Base-by-base conservation (phyloP, 1,139 yeast species). In the Zygosaccharomyces pseudobailii region DNA sequence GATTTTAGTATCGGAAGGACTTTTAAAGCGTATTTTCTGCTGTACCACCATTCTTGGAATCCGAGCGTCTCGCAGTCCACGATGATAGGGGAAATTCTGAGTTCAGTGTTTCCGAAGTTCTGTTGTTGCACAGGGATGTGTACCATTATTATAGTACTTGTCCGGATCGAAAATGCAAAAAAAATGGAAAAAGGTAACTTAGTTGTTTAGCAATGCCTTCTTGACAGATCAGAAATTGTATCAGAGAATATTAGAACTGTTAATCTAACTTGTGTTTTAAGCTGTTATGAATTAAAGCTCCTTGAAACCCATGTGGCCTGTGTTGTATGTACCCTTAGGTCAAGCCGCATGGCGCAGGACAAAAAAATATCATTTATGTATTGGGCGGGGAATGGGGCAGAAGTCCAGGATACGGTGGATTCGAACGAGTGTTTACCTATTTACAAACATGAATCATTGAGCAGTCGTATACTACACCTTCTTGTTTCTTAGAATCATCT, bases 21-120 rank as follows among this genome's bases (percentile, higher is more conserved):
- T 46, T 58, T 40, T 37, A 70, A 66, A 43, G 68, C 67, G 42
- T 37, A 71, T 66, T 46, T 69, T 67, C 42, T 69, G 67, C 20
- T 66, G 22, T 65, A 67, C 6, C 59, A 68, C 72, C 73, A 73
- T 19, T 48, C 44, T 48, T 70, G 71, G 24, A 58, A 50, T 10
- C 81, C 81, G 52, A 61, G 76, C 3, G 76, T 61, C 79, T 75
- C 75, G 54, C 80, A 76, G 31, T 80, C 81, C 19, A 76, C 72
- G 45, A 77, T 68, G 21, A 77, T 57, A 40, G 71, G 71, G n/a
- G 80, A 71, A 25, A 76, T 63, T 46, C 69, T 65, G 36, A 76
- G 65, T 1, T 80, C 80, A 0, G 79, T 71, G 37, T 47, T 41
- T 4, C 64, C 64, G 5, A 58, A 40, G 25, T 47, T 45, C 6